Percentiles rank a stretch among this genome's conserved stretches.
Conservation (phyloP, 2,329 filamentous ascomycete genomes). For the Macrophomina tecta region DNA sequence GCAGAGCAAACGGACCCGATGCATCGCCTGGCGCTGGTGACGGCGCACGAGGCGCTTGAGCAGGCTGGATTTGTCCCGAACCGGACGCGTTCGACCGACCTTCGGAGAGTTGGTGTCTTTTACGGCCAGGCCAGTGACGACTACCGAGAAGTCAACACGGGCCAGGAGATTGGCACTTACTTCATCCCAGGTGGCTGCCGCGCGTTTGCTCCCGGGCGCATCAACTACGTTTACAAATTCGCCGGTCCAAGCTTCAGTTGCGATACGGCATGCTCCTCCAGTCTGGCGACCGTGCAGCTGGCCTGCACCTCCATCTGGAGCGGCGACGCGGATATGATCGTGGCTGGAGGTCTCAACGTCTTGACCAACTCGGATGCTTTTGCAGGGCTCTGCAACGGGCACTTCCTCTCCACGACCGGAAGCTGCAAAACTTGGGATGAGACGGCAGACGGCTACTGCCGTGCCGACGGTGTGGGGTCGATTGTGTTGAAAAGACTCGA, state of each 20-base stretch:
- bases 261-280: slow-evolving; percentile 37
- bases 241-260: slow-evolving; percentile 33
- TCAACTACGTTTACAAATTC: slow-evolving; percentile 46
- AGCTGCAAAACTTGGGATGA: slow-evolving; percentile 43
- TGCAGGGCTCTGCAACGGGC: slow-evolving; percentile 41
- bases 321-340: slow-evolving; percentile 35
- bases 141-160: slow-evolving; percentile 34
- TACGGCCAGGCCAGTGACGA: slow-evolving; percentile 43
- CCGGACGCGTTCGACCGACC: slow-evolving; percentile 35
- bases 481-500: slow-evolving; percentile 43
- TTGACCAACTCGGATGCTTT: slow-evolving; percentile 48
- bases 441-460: slow-evolving; percentile 45
- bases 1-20: slow-evolving; percentile 32
- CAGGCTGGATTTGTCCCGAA: slow-evolving; percentile 34
- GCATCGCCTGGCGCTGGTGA: slow-evolving; percentile 31
- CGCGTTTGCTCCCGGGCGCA: slow-evolving; percentile 59
- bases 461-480: slow-evolving; percentile 39
- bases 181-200: slow-evolving; percentile 59
- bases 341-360: slow-evolving; percentile 38
- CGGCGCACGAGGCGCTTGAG: slow-evolving; percentile 34
- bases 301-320: slow-evolving; percentile 35
- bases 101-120: slow-evolving; percentile 39
- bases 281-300: slow-evolving; percentile 34
- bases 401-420: slow-evolving; percentile 38
- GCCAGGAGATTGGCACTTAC: slow-evolving; percentile 57